Base-by-base conservation (phyloP, 331 rosid species). In the Acacia concinna region DNA sequence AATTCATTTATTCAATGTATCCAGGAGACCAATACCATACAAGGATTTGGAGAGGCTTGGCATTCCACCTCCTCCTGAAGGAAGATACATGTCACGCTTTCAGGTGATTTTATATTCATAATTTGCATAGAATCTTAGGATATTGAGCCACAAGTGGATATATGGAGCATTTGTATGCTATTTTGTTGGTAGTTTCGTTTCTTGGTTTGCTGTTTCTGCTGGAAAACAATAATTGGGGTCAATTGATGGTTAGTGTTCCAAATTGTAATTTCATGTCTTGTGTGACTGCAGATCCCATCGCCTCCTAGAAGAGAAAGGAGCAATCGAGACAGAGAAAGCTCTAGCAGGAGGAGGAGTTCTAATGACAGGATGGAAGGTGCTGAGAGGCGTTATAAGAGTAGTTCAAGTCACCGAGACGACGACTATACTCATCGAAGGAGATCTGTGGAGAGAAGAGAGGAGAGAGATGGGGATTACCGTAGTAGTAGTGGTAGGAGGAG, bases 11-110 rank as follows among this genome's bases (percentile, higher is more conserved):
- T 44, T 30, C 73, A 8, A 35, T 81, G 57, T 72, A 40, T 81
- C 74, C 81, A 92, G 98, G 81, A 90, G 92, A 69, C 90, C 93
- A 49, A 92, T 95, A 72, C 98, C 97, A 2, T 87, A 87, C 25
- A 92, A 86, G 52, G 97, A 91, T 32, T 80, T 95, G 88, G 79
- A 90, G 87, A 90, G 90, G 87, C 96, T 92, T 40, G 97, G 97
- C 66, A 91, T 95, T 46, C 93, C 96, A 73, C 96, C 94, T 78
- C 97, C 97, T 28, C 97, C 94, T 0, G 97, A 95, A 87, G 98
- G 97, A 83, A 85, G 86, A 78, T 95, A 92, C 88, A 81, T 88
- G 96, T 84, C 97, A 43, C 90, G 96, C 78, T 84, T 85, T 84
- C 91, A 91, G 98, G 98, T 89, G 78, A 18, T 75, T 79, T 80